Conservation (phyloP, 768 basidiomycete genomes). For the Collybiopsis confluens region DNA sequence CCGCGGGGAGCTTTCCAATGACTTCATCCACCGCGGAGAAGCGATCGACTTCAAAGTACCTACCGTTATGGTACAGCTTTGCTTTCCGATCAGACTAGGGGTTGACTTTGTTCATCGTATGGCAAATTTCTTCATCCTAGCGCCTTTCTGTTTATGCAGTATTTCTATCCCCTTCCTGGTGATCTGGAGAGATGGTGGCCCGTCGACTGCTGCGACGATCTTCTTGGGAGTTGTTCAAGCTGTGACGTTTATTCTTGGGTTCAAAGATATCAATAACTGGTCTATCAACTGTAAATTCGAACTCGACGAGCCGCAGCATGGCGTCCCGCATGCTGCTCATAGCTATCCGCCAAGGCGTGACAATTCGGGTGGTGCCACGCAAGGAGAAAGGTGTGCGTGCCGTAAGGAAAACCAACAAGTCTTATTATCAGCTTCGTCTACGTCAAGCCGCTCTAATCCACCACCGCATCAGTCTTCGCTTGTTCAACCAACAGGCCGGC, state of each 20-base stretch:
- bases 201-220: neutral
- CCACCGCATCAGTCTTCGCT: too few species aligned
- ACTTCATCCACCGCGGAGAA: neutral
- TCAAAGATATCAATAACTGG: slow-evolving; percentile 2
- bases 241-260: neutral
- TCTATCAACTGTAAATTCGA: slow-evolving; percentile 7
- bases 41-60: slow-evolving; percentile 2
- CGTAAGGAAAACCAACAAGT: too few species aligned
- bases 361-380: too few species aligned
- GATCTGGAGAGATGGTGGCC: slow-evolving; percentile 1
- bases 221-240: neutral
- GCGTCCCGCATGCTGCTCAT: too few species aligned
- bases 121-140: neutral
- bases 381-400: too few species aligned
- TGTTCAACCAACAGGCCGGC: too few species aligned
- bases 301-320: too few species aligned
- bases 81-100: neutral
- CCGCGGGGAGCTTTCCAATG: neutral
- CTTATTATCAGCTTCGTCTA: too few species aligned
- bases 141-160: neutral
- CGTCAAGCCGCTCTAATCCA: too few species aligned
- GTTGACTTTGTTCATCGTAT: neutral
- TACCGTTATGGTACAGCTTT: neutral
- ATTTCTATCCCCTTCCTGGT: neutral
- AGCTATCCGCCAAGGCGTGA: too few species aligned